Base-by-base conservation (phyloP, 768 basidiomycete species). In the Daedaleopsis sinensis region DNA sequence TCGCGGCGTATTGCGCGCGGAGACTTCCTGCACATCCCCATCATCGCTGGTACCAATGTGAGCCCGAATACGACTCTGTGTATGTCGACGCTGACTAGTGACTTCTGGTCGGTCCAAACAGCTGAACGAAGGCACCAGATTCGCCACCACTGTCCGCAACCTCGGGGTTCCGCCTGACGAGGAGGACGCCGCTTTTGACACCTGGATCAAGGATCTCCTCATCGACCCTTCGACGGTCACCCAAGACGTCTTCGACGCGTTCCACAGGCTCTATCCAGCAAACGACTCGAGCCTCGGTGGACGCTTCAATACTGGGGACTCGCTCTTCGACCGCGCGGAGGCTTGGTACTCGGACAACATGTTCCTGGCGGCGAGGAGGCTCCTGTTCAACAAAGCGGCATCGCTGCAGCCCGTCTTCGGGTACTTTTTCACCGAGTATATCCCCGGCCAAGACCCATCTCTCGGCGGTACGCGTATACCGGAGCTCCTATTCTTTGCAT, bases 321-420 rank as follows among this genome's bases (percentile, higher is more conserved):
- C 80, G 10, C 73, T 87, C 7, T 87, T 83, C 57, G 85, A 87
- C 65, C 71, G 85, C 50, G 81, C 77, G 0, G 80, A 71, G 48
- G 76, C 84, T 0, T 88, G 82, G 81, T 88, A 87, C 63, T 82
- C 82, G 1, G 84, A 83, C 61, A 73, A 77, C 55, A 86, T 85
- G 82, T 88, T 77, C 68, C 72, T 86, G 37, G 75, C 80, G 0
- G 77, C 83, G 0, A 67, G 84, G 35, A 73, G 85, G 43, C 72
- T 81, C 47, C 82, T 86, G 57, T 81, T 84, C 59, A 72, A 80
- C 23, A 74, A 80, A 44, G 84, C 79, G 0, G 77, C 84, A 2
- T 62, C 75, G 0, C 62, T 75, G 24, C 83, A 84, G 63, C 78
- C 80, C 0, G 77, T 81, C 65, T 87, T 80, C 70, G 82, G 72